Percentiles rank a stretch among this genome's conserved stretches.
Conservation (phyloP, 78 protist genomes). For the Isochrysis galbana region DNA sequence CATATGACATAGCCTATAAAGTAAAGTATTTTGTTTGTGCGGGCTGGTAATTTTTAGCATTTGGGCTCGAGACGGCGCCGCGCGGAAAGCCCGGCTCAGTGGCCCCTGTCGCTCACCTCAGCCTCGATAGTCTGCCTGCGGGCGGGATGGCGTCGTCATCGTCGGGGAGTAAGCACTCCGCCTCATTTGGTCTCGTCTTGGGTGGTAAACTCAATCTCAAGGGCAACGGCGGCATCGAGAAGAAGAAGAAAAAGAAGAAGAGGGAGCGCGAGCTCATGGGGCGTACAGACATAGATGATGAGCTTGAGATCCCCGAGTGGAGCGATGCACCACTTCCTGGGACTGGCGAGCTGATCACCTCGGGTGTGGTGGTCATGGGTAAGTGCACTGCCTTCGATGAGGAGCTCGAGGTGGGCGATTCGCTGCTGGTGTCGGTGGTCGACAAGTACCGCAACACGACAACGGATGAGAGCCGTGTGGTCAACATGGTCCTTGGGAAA, state of each 20-base stretch:
- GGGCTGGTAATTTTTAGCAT: too few species aligned
- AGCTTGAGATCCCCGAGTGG: background rate
- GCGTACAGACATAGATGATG: background rate
- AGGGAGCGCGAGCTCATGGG: background rate
- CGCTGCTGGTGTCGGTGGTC: background rate
- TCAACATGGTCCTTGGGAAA: background rate
- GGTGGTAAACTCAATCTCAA: background rate
- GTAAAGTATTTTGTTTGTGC: too few species aligned
- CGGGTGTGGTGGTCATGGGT: conserved; percentile 18
- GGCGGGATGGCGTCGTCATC: too few species aligned
- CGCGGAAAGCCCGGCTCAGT: too few species aligned
- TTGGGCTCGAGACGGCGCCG: too few species aligned
- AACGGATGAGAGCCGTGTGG: background rate
- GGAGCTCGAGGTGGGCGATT: background rate
- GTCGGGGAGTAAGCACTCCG: conserved; percentile 14
- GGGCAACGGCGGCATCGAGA: background rate
- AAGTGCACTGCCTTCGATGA: background rate
- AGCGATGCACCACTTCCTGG: background rate
- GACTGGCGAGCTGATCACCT: background rate
- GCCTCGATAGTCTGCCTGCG: too few species aligned
- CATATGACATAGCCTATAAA: too few species aligned
- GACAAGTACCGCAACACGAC: background rate
- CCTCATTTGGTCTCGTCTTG: background rate
- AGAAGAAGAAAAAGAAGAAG: background rate
- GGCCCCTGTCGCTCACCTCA: too few species aligned